Evolutionary conservation across 805 yeast species (phyloP), one percentile per base, ranked within the genome.

Genomic region (Brettanomyces bruxellensis): DNA sequence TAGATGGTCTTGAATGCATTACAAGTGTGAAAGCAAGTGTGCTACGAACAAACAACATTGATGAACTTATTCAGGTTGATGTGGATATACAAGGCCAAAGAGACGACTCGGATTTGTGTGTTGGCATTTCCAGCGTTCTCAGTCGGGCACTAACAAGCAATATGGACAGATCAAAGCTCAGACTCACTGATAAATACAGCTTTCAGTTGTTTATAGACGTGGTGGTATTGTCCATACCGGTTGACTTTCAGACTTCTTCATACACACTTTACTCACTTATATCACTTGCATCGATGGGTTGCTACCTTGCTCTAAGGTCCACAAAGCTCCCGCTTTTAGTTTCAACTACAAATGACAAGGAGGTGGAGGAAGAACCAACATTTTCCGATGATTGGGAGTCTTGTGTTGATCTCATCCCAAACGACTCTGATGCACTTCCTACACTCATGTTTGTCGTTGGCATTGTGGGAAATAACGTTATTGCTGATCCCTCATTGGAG

Each of bases 1-100:
- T 85, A 43, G 98, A 91, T 63, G 98, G 99, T 23, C 79, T 88
- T 50, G 98, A 93, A 65, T 88, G 96, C 56, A 83, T 93, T 34
- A 91, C 88, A 4, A 93, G 97, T 58, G 75, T 91, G 42, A 93
- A 93, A 65, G 78, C 90, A 11, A 84, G 85, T 56, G 96, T 90
- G 3, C 85, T 86, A 44, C 47, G 54, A 34, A 48, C 59, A 2
- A 49, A 64, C 51, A 49, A 55, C 22, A 72, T 74, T 14, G 55
- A 69, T 0, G 78, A 75, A 18, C 65, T 87, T 35, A 68, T 90
- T 8, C 79, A 80, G 40, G 81, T 89, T 28, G 95, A 86, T 46
- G 79, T 91, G 13, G 95, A 86, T 55, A 75, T 85, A n/a, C 75
- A 81, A 22, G 93, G 93, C 1, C 72, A 75, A 55, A 74, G 93